These are phyloP conservation scores for Cladophialophora yegresii DNA, from an alignment of 2,329 filamentous ascomycete species.

Conservation along the genomic window DNA sequence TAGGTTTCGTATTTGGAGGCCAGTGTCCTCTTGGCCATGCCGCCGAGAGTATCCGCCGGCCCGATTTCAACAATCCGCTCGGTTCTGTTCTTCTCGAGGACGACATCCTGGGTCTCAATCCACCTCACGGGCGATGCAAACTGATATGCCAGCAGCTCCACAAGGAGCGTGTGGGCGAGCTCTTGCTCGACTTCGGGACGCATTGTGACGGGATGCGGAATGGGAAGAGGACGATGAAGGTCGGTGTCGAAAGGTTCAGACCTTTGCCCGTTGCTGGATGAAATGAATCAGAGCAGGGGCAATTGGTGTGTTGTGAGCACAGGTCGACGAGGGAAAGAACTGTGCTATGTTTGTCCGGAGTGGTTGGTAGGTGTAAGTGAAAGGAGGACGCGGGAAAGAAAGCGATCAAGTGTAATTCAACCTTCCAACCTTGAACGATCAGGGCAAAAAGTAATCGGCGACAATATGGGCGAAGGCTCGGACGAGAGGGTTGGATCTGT, in stretches of 20 bases:
- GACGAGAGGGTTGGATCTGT: slow-evolving; percentile 31
- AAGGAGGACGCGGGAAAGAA: slow-evolving; percentile 1
- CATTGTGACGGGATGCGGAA: slow-evolving; percentile 62
- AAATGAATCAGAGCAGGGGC: slow-evolving; percentile 39
- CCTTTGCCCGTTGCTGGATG: slow-evolving; percentile 34
- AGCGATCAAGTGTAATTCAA: slow-evolving; percentile 18
- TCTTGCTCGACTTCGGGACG: slow-evolving; percentile 99
- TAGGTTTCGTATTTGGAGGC: slow-evolving; percentile 98
- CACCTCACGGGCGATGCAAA: slow-evolving; percentile 98
- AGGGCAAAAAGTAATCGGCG: slow-evolving; percentile 26
- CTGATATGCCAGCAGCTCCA: slow-evolving; percentile 98
- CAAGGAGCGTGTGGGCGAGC: slow-evolving; percentile 94
- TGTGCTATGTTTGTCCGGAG: slow-evolving; percentile 13
- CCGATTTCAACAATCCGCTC: slow-evolving; percentile 98
- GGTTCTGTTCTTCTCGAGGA: slow-evolving; percentile 91
- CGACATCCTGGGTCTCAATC: slow-evolving; percentile 99
- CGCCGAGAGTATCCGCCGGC: slow-evolving; percentile 92
- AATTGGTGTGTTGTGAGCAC: slow-evolving; percentile 19
- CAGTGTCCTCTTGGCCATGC: slow-evolving; percentile 94
- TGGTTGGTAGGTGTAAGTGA: slow-evolving; percentile 3
- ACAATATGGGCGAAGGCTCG: slow-evolving; percentile 12
- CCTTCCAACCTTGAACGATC: slow-evolving; percentile 12
- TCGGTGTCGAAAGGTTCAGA: not conserved
- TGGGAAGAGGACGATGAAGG: not conserved
- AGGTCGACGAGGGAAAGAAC: slow-evolving; percentile 22